A percentile compares a stretch with the other conserved stretches of the same genome.
These are phyloP conservation scores for Backusella liffmaniae DNA, from an alignment of 192 early-diverging fungal genomes.

Conservation along the genomic window DNA sequence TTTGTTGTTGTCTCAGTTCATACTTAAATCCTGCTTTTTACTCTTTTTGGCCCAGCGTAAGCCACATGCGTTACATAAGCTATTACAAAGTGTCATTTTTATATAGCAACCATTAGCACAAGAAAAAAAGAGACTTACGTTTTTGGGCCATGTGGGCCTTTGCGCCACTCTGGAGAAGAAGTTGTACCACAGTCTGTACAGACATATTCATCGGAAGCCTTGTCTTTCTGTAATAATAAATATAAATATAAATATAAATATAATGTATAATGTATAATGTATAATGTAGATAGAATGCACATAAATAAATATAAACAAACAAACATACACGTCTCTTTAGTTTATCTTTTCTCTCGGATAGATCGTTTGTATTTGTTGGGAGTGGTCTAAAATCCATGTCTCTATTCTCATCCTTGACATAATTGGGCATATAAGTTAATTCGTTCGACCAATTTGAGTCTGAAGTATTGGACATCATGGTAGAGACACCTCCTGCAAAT, in stretches of 20 bases:
- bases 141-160: conserved; percentile 46
- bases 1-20: background rate
- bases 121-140: conserved; percentile 35
- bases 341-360: conserved; percentile 18
- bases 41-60: conserved; percentile 42
- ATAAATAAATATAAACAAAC: background rate
- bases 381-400: background rate
- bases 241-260: background rate
- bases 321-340: conserved; percentile 10
- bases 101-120: background rate
- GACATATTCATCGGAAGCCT: conserved; percentile 43
- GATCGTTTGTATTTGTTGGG: background rate
- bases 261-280: background rate
- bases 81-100: conserved; percentile 23
- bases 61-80: conserved; percentile 49
- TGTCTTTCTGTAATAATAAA: conserved; percentile 36
- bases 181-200: conserved; percentile 51
- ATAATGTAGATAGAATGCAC: background rate
- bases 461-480: background rate
- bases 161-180: conserved; percentile 52
- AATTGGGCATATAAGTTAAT: background rate
- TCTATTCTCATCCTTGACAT: background rate
- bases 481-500: background rate
- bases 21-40: conserved; percentile 25
- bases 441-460: background rate